Conservation (phyloP, 345 rosid species). For the Brassica nigra region DNA sequence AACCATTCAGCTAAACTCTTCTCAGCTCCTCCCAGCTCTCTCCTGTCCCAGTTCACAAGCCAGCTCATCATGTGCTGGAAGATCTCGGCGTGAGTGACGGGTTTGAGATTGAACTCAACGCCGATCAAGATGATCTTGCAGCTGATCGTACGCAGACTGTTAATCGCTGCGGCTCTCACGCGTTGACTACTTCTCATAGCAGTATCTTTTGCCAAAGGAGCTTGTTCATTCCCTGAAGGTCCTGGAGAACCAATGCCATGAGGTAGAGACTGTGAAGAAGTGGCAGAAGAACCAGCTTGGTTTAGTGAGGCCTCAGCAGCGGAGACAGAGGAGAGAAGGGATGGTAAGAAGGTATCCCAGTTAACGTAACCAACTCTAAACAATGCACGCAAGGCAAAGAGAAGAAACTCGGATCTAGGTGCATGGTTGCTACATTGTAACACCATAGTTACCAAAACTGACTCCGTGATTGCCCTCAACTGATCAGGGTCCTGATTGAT, state of each 20-base stretch:
- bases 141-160: conserved; percentile 78
- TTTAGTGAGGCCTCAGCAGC: conserved; percentile 64
- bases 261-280: conserved; percentile 68
- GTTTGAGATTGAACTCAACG: conserved; percentile 71
- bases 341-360: conserved; percentile 84
- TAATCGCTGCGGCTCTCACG: conserved; percentile 62
- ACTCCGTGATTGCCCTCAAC: conserved; percentile 73
- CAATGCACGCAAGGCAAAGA: conserved; percentile 80
- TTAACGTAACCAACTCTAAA: conserved; percentile 72
- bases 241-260: conserved; percentile 86
- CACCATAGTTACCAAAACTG: conserved; percentile 77
- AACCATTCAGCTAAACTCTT: conserved; percentile 85
- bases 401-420: conserved; percentile 89
- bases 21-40: conserved; percentile 58
- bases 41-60: conserved; percentile 96
- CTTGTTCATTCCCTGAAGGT: conserved; percentile 66
- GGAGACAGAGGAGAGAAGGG: conserved; percentile 83
- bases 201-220: conserved; percentile 61
- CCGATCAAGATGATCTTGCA: conserved; percentile 89
- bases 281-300: conserved; percentile 63
- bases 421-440: conserved; percentile 81
- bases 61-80: conserved; percentile 82
- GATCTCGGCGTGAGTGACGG: conserved; percentile 79
- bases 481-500: conserved; percentile 79
- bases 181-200: conserved; percentile 57